These are phyloP conservation scores for Apiospora hydei DNA, from an alignment of 2,329 filamentous ascomycete genomes.

Conservation along the genomic window DNA sequence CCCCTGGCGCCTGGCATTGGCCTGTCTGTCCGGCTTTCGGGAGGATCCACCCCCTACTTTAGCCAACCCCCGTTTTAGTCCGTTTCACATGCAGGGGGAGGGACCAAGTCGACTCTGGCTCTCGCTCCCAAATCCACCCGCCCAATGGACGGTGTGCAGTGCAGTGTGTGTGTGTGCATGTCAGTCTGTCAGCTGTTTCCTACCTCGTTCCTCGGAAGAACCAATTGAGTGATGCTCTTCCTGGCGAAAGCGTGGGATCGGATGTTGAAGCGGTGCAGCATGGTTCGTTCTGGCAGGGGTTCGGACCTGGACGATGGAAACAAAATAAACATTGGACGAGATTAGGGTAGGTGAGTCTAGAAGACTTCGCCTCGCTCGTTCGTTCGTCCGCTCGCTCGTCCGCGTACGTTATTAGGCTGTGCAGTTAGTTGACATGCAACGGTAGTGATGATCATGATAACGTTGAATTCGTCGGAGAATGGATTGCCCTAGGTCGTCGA, in stretches of 20 bases:
- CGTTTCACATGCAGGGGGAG: constrained; percentile 2
- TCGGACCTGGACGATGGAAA: neutral
- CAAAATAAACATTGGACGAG: neutral
- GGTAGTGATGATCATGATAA: neutral
- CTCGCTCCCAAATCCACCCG: neutral
- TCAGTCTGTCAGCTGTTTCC: neutral
- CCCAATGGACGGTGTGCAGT: neutral
- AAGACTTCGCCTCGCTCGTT: neutral
- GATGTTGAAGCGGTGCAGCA: neutral
- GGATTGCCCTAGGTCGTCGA: too few species aligned
- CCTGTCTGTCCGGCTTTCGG: neutral
- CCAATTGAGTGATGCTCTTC: too few species aligned
- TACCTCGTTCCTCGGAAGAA: too few species aligned
- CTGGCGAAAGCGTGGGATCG: neutral
- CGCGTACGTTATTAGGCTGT: neutral
- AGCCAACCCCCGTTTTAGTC: neutral
- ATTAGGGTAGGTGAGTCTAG: constrained; percentile 3
- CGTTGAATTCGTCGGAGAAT: neutral
- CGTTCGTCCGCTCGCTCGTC: neutral
- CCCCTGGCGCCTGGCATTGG: neutral
- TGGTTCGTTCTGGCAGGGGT: neutral
- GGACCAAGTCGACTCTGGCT: neutral
- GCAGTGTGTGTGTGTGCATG: neutral
- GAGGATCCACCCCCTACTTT: neutral
- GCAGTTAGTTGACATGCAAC: neutral